Evolutionary conservation across 139 green algal species (phyloP).

Genomic region (Chlamydomonas sphaeroides): DNA sequence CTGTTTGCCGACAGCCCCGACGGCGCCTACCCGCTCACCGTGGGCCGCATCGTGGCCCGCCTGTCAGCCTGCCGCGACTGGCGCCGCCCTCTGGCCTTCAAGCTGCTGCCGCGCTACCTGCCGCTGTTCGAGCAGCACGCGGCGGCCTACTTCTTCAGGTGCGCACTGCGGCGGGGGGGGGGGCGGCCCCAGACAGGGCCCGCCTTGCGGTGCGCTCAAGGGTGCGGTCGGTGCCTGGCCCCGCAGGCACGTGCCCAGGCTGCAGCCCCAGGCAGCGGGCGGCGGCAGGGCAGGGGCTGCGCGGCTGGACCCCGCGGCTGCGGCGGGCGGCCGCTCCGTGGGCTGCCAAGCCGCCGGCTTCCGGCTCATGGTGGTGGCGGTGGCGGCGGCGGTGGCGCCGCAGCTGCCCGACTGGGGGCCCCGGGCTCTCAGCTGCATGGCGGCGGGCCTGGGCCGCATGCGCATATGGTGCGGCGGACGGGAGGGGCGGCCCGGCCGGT

Average conservation of each 20-base stretch:
- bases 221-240: background rate
- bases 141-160: conserved; percentile 38
- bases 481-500: too few species aligned
- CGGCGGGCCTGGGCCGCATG: conserved; percentile 20
- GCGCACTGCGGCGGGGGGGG: background rate
- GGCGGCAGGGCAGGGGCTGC: background rate
- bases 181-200: background rate
- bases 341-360: background rate
- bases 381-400: conserved; percentile 1
- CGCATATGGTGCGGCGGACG: background rate
- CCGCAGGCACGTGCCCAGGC: conserved; percentile 14
- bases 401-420: conserved; percentile 13
- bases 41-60: conserved; percentile 23
- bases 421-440: conserved; percentile 5
- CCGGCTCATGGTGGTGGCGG: conserved; percentile 1
- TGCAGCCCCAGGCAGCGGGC: background rate
- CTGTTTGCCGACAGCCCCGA: conserved; percentile 12
- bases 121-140: conserved; percentile 29
- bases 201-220: too few species aligned
- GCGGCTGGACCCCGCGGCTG: background rate
- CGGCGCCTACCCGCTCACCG: background rate
- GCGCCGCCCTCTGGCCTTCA: conserved; percentile 3
- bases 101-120: conserved; percentile 23
- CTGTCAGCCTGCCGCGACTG: conserved; percentile 6
- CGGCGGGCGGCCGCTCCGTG: background rate